Percentiles rank a stretch among this genome's conserved stretches.
Evolutionary conservation across 2,329 filamentous ascomycete species (phyloP).

Genomic region (Dryadomyces quercus-mongolicae): DNA sequence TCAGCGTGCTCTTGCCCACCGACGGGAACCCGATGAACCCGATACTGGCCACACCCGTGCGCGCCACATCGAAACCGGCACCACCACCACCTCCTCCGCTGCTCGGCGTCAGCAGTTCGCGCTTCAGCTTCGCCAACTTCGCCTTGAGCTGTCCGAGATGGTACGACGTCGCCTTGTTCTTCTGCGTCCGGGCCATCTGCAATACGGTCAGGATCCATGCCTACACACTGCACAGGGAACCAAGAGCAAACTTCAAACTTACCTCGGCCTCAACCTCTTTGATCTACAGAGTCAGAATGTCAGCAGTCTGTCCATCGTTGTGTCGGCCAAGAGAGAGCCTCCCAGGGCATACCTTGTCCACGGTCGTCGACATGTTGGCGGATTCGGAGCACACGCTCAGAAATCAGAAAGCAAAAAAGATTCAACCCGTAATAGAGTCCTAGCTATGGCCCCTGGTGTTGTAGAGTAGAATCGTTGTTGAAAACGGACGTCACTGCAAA

Average conservation of each 20-base stretch:
- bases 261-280: slow-evolving; percentile 94
- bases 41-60: slow-evolving; percentile 92
- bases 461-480: not conserved
- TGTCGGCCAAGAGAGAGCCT: not conserved
- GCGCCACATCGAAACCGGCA: slow-evolving; percentile 89
- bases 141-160: slow-evolving; percentile 95
- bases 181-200: slow-evolving; percentile 91
- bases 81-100: slow-evolving; percentile 71
- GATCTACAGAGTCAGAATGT: slow-evolving; percentile 47
- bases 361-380: slow-evolving; percentile 81
- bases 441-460: too few relatives aligned
- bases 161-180: slow-evolving; percentile 91
- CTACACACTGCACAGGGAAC: not conserved
- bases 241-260: slow-evolving; percentile 23
- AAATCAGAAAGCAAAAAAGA: not conserved
- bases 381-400: not conserved
- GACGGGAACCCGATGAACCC: slow-evolving; percentile 98
- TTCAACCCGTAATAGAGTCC: not conserved
- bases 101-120: slow-evolving; percentile 79
- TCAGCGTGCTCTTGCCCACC: slow-evolving; percentile 95
- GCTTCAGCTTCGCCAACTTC: slow-evolving; percentile 94
- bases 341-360: slow-evolving; percentile 62
- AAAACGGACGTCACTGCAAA: not conserved
- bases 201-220: not conserved
- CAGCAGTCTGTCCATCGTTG: slow-evolving; percentile 9